phyloP scores from a whole-genome alignment of 805 yeast species.

The Kodamaea hsintzibuensis region DNA sequence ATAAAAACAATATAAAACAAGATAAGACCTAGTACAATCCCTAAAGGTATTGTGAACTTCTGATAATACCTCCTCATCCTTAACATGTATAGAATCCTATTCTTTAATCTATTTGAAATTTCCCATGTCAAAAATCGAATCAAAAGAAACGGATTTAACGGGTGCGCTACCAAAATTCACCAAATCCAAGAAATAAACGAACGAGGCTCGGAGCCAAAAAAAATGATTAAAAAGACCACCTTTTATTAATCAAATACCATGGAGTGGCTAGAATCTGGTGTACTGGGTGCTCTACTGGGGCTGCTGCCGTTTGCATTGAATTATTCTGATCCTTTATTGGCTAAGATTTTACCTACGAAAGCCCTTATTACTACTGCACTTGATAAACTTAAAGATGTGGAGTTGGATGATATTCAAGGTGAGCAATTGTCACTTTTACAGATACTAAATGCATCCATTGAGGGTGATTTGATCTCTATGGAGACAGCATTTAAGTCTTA shows the following conservation, averaged over 20 bases:
- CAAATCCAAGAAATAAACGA: neutral
- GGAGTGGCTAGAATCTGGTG: slow-evolving; percentile 23
- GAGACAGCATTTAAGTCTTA: slow-evolving; percentile 26
- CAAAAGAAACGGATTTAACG: neutral
- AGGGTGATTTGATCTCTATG: slow-evolving; percentile 38
- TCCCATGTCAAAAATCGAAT: neutral
- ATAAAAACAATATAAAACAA: neutral
- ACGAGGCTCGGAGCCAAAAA: neutral
- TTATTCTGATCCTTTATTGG: slow-evolving; percentile 28
- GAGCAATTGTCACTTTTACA: slow-evolving; percentile 17
- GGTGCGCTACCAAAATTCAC: neutral
- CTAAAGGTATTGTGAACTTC: neutral
- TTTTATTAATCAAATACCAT: slow-evolving; percentile 8
- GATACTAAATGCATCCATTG: slow-evolving; percentile 34
- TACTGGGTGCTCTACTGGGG: slow-evolving; percentile 7
- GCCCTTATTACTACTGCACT: slow-evolving; percentile 7
- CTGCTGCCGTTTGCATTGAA: slow-evolving; percentile 14
- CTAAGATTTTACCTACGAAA: slow-evolving; percentile 28
- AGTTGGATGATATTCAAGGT: neutral
- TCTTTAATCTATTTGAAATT: neutral
- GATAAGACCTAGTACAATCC: neutral
- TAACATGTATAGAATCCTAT: neutral
- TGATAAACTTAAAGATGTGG: neutral
- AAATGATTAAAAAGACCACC: neutral
- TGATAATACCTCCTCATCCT: neutral